Conservation (phyloP, 2,329 filamentous ascomycete species). For the Neurospora sp. region DNA sequence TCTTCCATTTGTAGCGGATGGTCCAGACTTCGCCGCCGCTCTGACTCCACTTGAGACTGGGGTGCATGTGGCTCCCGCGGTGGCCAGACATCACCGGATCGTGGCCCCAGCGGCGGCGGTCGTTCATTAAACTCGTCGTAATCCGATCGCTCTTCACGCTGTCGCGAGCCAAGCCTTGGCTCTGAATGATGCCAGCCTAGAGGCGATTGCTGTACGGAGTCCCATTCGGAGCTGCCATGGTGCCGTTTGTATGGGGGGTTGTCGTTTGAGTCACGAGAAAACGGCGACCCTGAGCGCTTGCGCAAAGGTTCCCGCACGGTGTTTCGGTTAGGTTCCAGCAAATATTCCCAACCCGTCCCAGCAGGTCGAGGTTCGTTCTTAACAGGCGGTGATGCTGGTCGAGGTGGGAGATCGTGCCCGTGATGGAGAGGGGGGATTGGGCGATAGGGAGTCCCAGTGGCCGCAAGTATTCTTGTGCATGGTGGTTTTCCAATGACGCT, state of each 20-base stretch:
- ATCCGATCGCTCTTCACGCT: neutral
- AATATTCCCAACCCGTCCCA: neutral
- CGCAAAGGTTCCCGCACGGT: neutral
- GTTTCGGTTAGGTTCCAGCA: neutral
- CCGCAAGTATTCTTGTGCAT: neutral
- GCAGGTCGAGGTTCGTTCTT: neutral
- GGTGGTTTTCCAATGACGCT: neutral
- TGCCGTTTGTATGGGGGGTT: neutral
- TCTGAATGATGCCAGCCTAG: neutral
- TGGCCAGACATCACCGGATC: neutral
- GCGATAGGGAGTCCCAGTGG: neutral
- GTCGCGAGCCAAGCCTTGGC: neutral
- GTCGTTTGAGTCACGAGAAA: neutral
- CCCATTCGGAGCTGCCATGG: neutral
- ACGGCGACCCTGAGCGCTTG: slow-evolving; percentile 12
- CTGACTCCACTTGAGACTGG: neutral
- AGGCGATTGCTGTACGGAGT: neutral
- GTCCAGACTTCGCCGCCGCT: neutral
- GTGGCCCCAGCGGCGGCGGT: neutral
- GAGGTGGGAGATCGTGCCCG: neutral
- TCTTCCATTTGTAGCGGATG: neutral
- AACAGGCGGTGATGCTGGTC: neutral
- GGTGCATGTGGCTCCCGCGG: neutral
- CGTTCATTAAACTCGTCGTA: neutral
- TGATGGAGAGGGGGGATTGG: neutral